Evolutionary conservation across 164 flowering plant genomes (phyloP).

Genomic region (Dillenia suffruticosa): DNA sequence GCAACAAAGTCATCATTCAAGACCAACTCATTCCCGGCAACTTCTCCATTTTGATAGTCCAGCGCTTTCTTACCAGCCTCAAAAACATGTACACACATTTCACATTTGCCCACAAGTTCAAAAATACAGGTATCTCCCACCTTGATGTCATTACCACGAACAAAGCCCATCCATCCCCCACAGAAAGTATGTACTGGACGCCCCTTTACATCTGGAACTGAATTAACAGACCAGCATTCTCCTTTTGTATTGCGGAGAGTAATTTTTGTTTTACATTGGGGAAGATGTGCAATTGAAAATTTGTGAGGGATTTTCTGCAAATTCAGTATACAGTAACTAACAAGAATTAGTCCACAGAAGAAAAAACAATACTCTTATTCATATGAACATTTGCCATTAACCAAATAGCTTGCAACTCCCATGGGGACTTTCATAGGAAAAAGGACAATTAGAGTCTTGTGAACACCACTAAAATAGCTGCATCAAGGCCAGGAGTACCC

Average conservation of each 20-base stretch:
- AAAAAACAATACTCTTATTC: no score
- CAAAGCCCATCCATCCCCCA: slow-evolving; percentile 56
- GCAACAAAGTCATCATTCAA: not conserved
- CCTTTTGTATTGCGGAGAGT: slow-evolving; percentile 30
- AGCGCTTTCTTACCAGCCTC: slow-evolving; percentile 19
- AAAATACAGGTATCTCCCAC: slow-evolving; percentile 44
- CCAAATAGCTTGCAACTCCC: no score
- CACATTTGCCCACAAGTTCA: slow-evolving; percentile 33
- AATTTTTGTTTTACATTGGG: slow-evolving; percentile 24
- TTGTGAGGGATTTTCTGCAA: slow-evolving; percentile 39
- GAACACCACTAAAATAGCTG: no score
- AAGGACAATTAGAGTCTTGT: no score
- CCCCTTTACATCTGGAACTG: slow-evolving; percentile 18
- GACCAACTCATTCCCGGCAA: slow-evolving; percentile 1
- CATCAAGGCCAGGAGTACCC: no score
- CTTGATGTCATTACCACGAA: slow-evolving; percentile 30
- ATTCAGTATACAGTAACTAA: not conserved
- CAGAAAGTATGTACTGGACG: slow-evolving; percentile 29
- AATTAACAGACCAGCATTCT: slow-evolving; percentile 34
- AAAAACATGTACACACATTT: slow-evolving; percentile 33
- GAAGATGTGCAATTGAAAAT: slow-evolving; percentile 34
- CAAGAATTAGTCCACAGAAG: no score
- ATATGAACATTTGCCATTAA: no score
- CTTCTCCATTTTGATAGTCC: slow-evolving; percentile 9
- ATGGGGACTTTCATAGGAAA: no score